A percentile compares a stretch with the other conserved stretches of the same genome.
Evolutionary conservation across 495 filamentous ascomycete genomes (phyloP).

Genomic region (Sordaria brevicollis): DNA sequence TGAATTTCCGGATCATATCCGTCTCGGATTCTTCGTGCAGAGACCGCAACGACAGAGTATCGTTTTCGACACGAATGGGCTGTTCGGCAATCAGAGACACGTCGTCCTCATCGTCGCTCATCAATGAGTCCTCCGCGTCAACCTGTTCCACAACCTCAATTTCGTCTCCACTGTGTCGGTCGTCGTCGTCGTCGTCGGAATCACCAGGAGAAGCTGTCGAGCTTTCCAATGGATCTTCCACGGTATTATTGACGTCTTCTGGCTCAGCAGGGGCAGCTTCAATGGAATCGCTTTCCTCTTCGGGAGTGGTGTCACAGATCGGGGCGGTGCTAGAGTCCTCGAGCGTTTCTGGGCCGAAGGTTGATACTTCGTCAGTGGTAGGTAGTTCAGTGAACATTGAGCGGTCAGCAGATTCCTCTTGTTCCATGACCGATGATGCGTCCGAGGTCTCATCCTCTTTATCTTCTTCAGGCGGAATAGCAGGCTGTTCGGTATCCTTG

Average conservation of each 20-base stretch:
- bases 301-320: background rate
- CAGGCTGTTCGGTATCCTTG: background rate
- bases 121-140: constrained; percentile 5
- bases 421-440: background rate
- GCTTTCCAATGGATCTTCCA: background rate
- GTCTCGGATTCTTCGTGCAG: constrained; percentile 29
- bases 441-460: background rate
- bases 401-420: background rate
- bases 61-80: constrained; percentile 6
- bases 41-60: constrained; percentile 15
- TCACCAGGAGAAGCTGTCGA: background rate
- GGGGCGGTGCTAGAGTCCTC: background rate
- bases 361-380: background rate
- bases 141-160: constrained; percentile 4
- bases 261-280: background rate
- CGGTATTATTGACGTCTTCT: background rate
- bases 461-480: background rate
- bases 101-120: constrained; percentile 17
- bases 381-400: background rate
- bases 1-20: constrained; percentile 35
- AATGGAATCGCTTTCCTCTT: background rate
- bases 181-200: background rate
- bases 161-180: constrained; percentile 3
- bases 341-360: background rate
- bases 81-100: constrained; percentile 6